A percentile compares a stretch with the other conserved stretches of the same genome.
These are phyloP conservation scores for Elaeis guineensis DNA, from an alignment of 176 grass and related monocot species.

Conservation along the genomic window DNA sequence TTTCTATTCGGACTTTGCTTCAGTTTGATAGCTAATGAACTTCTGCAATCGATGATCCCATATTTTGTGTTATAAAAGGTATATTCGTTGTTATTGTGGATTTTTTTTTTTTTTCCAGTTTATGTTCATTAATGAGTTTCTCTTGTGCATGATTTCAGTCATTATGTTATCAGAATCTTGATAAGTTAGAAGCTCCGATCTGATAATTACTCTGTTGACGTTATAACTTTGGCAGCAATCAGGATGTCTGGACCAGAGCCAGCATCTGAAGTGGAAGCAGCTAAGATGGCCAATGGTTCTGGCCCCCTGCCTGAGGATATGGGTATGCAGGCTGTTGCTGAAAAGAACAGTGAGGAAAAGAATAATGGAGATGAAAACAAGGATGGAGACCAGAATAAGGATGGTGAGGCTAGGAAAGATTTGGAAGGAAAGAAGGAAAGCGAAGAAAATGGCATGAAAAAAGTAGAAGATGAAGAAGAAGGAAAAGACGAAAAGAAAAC, in stretches of 20 bases:
- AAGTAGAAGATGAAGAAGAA: constrained; percentile 3
- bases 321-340: constrained; percentile 11
- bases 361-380: neutral
- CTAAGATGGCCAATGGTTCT: constrained; percentile 30
- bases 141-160: no score
- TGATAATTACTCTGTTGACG: no score
- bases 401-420: constrained; percentile 14
- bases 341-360: constrained; percentile 12
- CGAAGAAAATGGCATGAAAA: constrained; percentile 27
- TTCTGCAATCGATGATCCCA: no score
- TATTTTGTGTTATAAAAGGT: no score
- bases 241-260: constrained; percentile 24
- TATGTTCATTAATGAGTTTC: no score
- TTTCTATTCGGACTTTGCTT: no score
- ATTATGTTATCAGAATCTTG: no score
- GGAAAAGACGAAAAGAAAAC: neutral
- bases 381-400: neutral
- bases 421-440: constrained; percentile 4
- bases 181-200: no score
- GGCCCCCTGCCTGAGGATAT: constrained; percentile 5
- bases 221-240: no score
- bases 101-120: no score
- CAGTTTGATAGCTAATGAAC: no score
- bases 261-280: constrained; percentile 28
- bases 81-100: no score